A percentile compares a stretch with the other conserved stretches of the same genome.
These are phyloP conservation scores for Fusarium succisae DNA, from an alignment of 2,329 filamentous ascomycete species.

Conservation along the genomic window DNA sequence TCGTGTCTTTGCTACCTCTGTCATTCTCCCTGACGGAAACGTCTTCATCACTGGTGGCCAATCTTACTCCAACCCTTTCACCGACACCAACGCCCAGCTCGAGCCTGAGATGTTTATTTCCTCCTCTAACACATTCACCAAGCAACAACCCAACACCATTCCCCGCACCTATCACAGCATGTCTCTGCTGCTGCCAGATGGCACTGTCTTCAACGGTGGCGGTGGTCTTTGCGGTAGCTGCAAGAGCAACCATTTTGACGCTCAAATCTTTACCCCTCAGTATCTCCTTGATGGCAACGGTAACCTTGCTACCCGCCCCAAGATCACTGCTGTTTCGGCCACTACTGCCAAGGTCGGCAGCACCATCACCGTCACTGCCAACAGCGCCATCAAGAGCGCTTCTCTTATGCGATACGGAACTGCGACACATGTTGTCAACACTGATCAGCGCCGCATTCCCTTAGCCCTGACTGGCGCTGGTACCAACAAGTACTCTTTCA, in stretches of 20 bases:
- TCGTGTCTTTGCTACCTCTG: constrained; percentile 56
- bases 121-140: constrained; percentile 12
- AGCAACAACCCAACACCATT: constrained; percentile 24
- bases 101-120: constrained; percentile 26
- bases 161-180: constrained; percentile 27
- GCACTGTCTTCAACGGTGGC: constrained; percentile 26
- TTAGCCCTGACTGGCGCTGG: constrained; percentile 5
- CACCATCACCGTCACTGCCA: constrained; percentile 17
- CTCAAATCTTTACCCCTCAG: constrained; percentile 31
- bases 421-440: constrained; percentile 33
- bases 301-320: constrained; percentile 24
- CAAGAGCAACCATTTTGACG: constrained; percentile 34
- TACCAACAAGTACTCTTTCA: constrained; percentile 29
- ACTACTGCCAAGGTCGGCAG: constrained; percentile 22
- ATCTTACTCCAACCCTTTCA: constrained; percentile 19
- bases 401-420: constrained; percentile 34
- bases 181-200: constrained; percentile 29
- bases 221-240: constrained; percentile 26
- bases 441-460: constrained; percentile 35
- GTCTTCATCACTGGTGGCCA: constrained; percentile 58
- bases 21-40: constrained; percentile 60
- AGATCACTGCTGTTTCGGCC: constrained; percentile 18
- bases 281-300: constrained; percentile 28
- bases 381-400: constrained; percentile 17
- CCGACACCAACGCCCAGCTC: constrained; percentile 18